Conservation (phyloP, 306 rosid genomes). For the Cicer cuneatum region DNA sequence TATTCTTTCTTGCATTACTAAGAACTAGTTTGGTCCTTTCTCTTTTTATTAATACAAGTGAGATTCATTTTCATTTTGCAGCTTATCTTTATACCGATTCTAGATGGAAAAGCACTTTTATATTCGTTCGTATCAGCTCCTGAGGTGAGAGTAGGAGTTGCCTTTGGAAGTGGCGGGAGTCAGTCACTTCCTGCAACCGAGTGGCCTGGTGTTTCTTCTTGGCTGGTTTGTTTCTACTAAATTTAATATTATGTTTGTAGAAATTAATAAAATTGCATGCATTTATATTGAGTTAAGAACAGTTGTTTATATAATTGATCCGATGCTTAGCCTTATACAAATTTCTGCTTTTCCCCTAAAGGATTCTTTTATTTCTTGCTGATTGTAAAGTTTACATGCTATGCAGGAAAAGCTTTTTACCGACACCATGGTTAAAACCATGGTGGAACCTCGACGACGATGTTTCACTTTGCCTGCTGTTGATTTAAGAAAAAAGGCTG, state of each 20-base stretch:
- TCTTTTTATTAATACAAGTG: too few relatives aligned
- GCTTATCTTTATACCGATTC: slow-evolving; percentile 79
- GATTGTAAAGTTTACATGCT: slow-evolving; percentile 22
- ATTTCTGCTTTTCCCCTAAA: not conserved
- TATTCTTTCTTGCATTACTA: not conserved
- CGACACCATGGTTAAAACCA: slow-evolving; percentile 81
- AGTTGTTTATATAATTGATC: slow-evolving; percentile 21
- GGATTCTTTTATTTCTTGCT: slow-evolving; percentile 23
- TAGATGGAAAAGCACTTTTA: slow-evolving; percentile 80
- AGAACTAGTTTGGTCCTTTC: too few relatives aligned
- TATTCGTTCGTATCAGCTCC: slow-evolving; percentile 86
- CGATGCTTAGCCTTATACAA: slow-evolving; percentile 4
- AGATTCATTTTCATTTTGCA: slow-evolving; percentile 45
- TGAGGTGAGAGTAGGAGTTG: slow-evolving; percentile 91
- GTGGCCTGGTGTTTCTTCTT: slow-evolving; percentile 91
- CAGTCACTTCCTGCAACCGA: slow-evolving; percentile 95
- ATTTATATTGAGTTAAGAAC: slow-evolving; percentile 22
- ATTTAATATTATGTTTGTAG: slow-evolving; percentile 10
- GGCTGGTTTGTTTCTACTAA: slow-evolving; percentile 70
- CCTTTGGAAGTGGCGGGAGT: slow-evolving; percentile 98
- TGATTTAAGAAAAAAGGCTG: slow-evolving; percentile 75
- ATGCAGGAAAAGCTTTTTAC: slow-evolving; percentile 77
- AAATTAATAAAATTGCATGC: not conserved
- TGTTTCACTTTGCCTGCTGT: slow-evolving; percentile 85
- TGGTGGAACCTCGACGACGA: slow-evolving; percentile 98